Evolutionary conservation across 352 stramenopile genomes (phyloP).

Genomic region (Globisporangium alternatum): DNA sequence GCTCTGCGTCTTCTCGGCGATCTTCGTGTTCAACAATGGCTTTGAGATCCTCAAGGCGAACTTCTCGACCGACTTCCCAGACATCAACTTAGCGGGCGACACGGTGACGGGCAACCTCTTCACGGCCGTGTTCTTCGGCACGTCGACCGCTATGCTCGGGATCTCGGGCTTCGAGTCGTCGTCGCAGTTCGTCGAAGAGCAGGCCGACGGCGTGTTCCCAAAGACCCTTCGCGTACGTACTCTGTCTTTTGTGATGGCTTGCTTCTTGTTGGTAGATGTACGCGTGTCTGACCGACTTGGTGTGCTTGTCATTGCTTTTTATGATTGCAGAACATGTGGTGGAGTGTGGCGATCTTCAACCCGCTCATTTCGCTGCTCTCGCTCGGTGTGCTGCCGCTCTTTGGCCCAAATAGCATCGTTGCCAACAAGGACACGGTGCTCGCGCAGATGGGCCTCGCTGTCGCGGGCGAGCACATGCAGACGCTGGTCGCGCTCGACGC

Average conservation of each 20-base stretch:
- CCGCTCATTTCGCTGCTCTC: constrained; percentile 90
- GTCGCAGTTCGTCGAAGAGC: constrained; percentile 94
- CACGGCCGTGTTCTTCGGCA: constrained; percentile 90
- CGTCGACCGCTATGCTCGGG: constrained; percentile 92
- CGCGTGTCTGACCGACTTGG: constrained; percentile 7
- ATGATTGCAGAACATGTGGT: constrained; percentile 89
- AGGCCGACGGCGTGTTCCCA: constrained; percentile 92
- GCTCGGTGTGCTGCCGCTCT: constrained; percentile 86
- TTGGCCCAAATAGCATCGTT: constrained; percentile 68
- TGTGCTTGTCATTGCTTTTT: constrained; percentile 2
- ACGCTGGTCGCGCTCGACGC: constrained; percentile 86
- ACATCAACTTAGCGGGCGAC: constrained; percentile 85
- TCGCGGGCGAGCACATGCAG: constrained; percentile 73
- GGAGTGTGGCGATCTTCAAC: constrained; percentile 93
- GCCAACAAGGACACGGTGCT: constrained; percentile 89
- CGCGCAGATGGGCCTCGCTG: constrained; percentile 86
- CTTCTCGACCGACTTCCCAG: constrained; percentile 81
- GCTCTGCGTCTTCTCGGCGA: constrained; percentile 73
- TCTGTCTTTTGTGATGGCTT: not conserved
- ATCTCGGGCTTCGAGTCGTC: constrained; percentile 94
- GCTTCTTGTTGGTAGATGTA: not conserved
- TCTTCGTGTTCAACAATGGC: constrained; percentile 83
- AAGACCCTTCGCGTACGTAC: constrained; percentile 85
- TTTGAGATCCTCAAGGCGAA: constrained; percentile 80
- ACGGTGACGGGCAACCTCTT: constrained; percentile 78